These are phyloP conservation scores for Chytriomyces sp. DNA, from an alignment of 192 early-diverging fungal species.

Conservation along the genomic window DNA sequence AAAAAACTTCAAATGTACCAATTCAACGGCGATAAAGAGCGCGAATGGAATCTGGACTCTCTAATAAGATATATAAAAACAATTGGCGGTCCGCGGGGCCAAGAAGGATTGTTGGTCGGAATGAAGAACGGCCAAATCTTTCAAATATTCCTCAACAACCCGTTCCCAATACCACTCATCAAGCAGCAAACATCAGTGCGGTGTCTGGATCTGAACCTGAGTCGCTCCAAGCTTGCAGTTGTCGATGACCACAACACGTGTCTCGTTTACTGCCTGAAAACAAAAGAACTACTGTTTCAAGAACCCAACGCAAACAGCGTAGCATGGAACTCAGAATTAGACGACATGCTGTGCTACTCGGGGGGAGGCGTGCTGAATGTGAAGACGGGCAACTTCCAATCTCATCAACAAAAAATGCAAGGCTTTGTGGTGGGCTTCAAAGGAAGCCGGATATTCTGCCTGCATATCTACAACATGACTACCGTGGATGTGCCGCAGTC, in stretches of 20 bases:
- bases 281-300: slow-evolving; percentile 62
- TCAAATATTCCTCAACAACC: slow-evolving; percentile 62
- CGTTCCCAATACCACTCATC: slow-evolving; percentile 61
- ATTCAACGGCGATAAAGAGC: slow-evolving; percentile 59
- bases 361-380: slow-evolving; percentile 55
- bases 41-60: slow-evolving; percentile 62
- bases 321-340: slow-evolving; percentile 63
- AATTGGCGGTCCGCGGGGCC: slow-evolving; percentile 57
- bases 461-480: slow-evolving; percentile 58
- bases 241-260: slow-evolving; percentile 64
- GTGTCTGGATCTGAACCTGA: slow-evolving; percentile 58
- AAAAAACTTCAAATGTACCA: slow-evolving; percentile 57
- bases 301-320: slow-evolving; percentile 63
- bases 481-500: slow-evolving; percentile 59
- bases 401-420: slow-evolving; percentile 59
- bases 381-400: slow-evolving; percentile 55
- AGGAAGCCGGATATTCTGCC: slow-evolving; percentile 60
- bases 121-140: slow-evolving; percentile 60
- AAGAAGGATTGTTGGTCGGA: slow-evolving; percentile 61
- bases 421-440: slow-evolving; percentile 66
- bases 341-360: slow-evolving; percentile 62
- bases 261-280: slow-evolving; percentile 55
- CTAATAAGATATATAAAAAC: slow-evolving; percentile 63
- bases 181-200: slow-evolving; percentile 50
- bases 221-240: slow-evolving; percentile 57